Base-by-base conservation (phyloP, 257 asterid species). In the Fraxinus excelsior region DNA sequence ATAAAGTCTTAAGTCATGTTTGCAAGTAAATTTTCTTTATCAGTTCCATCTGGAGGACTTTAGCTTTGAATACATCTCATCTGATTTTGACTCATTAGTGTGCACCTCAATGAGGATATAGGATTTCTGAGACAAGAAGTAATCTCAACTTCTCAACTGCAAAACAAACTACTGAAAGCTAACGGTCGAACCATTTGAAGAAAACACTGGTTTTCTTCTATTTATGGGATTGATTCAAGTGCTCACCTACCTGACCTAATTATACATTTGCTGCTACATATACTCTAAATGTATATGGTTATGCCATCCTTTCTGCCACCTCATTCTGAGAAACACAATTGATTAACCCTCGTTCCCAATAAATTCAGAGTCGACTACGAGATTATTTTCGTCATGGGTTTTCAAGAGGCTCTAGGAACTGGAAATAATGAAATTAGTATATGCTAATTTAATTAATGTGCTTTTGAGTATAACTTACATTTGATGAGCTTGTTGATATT, bases 71-170 rank as follows among this genome's bases (percentile, higher is more conserved):
- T 19, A 53, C 5, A 5, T 81, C 85, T 80, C 88, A 82, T 80
- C 86, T 82, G 86, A 84, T 84, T n/a, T 86, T 86, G 88, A 86
- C 90, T 80, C 78, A 74, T 75, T 81, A 86, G 81, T 79, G 26
- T 77, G 46, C 14, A 40, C 46, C 46, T 40, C 46, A 40, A 40
- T 40, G 46, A 40, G 68, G 51, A 34, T 53, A 40, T 49, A 23
- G 73, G 85, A 64, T 87, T 87, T 83, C 90, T 85, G 82, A 80
- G 84, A 67, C 80, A 81, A 86, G 82, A 90, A 88, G 90, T 84
- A 79, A 85, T 40, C 46, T 68, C 81, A 86, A 85, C 91, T 88
- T 88, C 92, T 82, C 92, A 90, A 87, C 93, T 76, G 88, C 90
- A 90, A 79, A 60, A 23, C 3, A 60, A 85, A 82, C 86, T 82